Conservation (phyloP, 148 eudicot genomes). For the Fallopia convolvulus region DNA sequence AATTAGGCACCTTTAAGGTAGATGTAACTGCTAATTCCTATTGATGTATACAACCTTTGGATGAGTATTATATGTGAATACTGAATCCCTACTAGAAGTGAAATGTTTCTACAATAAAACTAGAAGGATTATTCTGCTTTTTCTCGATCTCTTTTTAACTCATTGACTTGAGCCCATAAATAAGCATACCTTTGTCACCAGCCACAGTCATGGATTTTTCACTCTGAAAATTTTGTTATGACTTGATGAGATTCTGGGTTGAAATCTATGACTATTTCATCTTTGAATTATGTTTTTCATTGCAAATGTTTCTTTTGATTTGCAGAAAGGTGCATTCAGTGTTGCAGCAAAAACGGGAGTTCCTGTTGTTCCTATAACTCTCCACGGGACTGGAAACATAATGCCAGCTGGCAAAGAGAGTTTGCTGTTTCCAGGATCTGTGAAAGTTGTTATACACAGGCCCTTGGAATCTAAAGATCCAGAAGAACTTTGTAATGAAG, state of each 20-base stretch:
- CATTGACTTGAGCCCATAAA: background rate
- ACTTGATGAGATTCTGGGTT: background rate
- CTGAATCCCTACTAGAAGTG: background rate
- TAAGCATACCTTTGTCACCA: background rate
- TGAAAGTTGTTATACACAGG: constrained; percentile 67
- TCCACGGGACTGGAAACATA: constrained; percentile 82
- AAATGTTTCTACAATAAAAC: background rate
- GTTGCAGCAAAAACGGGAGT: constrained; percentile 75
- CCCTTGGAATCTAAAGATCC: constrained; percentile 56
- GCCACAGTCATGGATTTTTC: background rate
- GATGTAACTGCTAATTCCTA: constrained; percentile 6
- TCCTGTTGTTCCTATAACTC: constrained; percentile 84
- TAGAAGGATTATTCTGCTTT: background rate
- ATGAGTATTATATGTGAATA: background rate
- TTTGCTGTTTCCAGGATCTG: constrained; percentile 56
- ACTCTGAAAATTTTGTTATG: background rate
- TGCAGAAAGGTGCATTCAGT: constrained; percentile 97
- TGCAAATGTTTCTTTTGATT: background rate
- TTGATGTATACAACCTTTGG: background rate
- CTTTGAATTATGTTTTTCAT: background rate
- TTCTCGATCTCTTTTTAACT: background rate
- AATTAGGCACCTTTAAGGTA: constrained; percentile 86
- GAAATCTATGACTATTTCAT: background rate
- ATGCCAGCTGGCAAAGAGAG: constrained; percentile 87
- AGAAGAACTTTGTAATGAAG: constrained; percentile 52